phyloP scores from a whole-genome alignment of 495 filamentous ascomycete genomes.

The Barbatosphaeria neglecta region DNA sequence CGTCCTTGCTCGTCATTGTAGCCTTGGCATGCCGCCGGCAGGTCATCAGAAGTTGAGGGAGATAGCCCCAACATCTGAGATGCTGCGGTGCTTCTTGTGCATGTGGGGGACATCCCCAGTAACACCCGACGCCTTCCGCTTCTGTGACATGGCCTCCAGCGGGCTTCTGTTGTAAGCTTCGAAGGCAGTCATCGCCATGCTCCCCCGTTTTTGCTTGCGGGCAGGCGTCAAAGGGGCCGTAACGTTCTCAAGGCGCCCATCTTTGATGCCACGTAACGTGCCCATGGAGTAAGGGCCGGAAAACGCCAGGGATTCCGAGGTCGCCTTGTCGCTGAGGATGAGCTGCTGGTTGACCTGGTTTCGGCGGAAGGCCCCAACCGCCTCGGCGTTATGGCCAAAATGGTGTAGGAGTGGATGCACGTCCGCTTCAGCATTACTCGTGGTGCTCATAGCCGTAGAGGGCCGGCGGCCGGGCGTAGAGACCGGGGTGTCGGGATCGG shows the following conservation, averaged over 20 bases:
- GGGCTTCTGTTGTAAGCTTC: slow-evolving; percentile 26
- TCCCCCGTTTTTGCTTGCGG: slow-evolving; percentile 31
- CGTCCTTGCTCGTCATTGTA: slow-evolving; percentile 14
- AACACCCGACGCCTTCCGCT: slow-evolving; percentile 36
- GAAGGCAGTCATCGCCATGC: slow-evolving; percentile 7
- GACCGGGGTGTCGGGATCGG: slow-evolving; percentile 21
- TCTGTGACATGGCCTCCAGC: slow-evolving; percentile 25
- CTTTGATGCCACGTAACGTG: slow-evolving; percentile 43
- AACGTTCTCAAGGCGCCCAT: slow-evolving; percentile 40
- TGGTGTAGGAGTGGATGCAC: slow-evolving; percentile 46
- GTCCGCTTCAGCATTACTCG: slow-evolving; percentile 12
- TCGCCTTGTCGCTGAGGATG: slow-evolving; percentile 46
- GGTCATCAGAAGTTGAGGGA: not conserved
- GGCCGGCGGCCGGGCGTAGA: slow-evolving; percentile 42
- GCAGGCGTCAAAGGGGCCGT: slow-evolving; percentile 43
- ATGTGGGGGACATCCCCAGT: slow-evolving; percentile 12
- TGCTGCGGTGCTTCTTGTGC: slow-evolving; percentile 41
- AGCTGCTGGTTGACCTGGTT: slow-evolving; percentile 66
- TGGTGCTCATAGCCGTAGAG: slow-evolving; percentile 38
- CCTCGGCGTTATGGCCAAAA: slow-evolving; percentile 48
- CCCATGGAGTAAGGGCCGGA: slow-evolving; percentile 37
- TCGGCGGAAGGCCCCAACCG: slow-evolving; percentile 67
- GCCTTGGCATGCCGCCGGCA: slow-evolving; percentile 4
- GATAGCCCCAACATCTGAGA: slow-evolving; percentile 25
- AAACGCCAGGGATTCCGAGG: slow-evolving; percentile 41